These are phyloP conservation scores for Monosporascus sp. DNA, from an alignment of 2,329 filamentous ascomycete species.

Conservation along the genomic window DNA sequence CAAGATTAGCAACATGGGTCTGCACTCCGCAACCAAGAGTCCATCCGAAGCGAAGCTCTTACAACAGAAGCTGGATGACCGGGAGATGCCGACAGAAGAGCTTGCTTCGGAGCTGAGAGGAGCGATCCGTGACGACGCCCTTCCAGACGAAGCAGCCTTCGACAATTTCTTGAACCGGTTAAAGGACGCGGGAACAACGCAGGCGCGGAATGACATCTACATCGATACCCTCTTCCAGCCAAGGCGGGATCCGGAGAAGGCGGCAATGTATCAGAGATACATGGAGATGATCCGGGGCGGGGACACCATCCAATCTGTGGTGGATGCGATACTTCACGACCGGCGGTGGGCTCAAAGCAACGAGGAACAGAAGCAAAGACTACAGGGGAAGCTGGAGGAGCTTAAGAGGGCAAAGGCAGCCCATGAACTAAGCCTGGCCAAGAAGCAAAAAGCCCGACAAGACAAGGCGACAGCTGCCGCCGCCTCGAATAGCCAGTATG, in stretches of 20 bases:
- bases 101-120: constrained; percentile 21
- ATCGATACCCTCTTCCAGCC: constrained; percentile 38
- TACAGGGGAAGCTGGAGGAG: constrained; percentile 38
- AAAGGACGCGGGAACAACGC: constrained; percentile 24
- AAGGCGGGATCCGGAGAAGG: constrained; percentile 25
- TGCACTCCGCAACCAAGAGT: constrained; percentile 21
- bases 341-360: constrained; percentile 21
- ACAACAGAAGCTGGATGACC: constrained; percentile 23
- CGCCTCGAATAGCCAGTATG: constrained; percentile 26
- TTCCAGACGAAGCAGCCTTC: constrained; percentile 22
- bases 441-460: constrained; percentile 30
- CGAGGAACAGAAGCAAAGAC: constrained; percentile 32
- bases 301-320: constrained; percentile 22
- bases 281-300: constrained; percentile 32
- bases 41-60: constrained; percentile 18
- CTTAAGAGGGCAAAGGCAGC: constrained; percentile 43
- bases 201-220: constrained; percentile 34
- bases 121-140: constrained; percentile 15
- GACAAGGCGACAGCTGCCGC: constrained; percentile 36
- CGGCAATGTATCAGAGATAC: constrained; percentile 30
- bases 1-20: constrained; percentile 20
- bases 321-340: constrained; percentile 28
- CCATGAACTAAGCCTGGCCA: constrained; percentile 26
- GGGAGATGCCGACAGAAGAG: constrained; percentile 18
- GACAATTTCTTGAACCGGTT: constrained; percentile 27